phyloP scores from a whole-genome alignment of 2,329 filamentous ascomycete species.

The Dactylellina sp. region DNA sequence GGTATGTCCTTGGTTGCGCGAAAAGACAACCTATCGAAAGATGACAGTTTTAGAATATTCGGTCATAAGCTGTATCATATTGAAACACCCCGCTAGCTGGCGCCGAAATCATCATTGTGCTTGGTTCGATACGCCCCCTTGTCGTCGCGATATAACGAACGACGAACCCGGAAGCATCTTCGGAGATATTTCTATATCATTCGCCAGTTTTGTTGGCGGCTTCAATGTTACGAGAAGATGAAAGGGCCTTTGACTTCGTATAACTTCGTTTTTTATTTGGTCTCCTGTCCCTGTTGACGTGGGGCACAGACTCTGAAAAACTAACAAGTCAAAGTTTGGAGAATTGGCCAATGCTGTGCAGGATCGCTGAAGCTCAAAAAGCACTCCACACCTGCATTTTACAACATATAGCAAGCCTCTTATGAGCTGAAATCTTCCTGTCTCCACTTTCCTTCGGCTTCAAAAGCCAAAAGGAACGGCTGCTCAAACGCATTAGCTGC shows the following conservation, averaged over 20 bases:
- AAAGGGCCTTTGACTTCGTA: too few species aligned
- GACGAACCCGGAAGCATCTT: conserved; percentile 20
- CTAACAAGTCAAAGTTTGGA: conserved; percentile 3
- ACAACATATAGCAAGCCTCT: conserved; percentile 3
- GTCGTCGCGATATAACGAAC: too few species aligned
- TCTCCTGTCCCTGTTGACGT: too few species aligned
- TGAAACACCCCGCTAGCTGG: conserved; percentile 34
- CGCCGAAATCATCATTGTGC: conserved; percentile 13
- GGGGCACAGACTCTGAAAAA: too few species aligned
- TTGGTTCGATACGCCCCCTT: neutral
- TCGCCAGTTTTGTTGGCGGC: neutral
- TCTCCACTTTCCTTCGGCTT: conserved; percentile 27
- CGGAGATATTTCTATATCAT: conserved; percentile 49
- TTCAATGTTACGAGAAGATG: too few species aligned
- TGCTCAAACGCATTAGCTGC: neutral
- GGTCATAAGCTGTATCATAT: conserved; percentile 17
- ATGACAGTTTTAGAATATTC: too few species aligned
- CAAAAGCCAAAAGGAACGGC: conserved; percentile 5
- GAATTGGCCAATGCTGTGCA: conserved; percentile 26
- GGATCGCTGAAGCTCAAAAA: neutral
- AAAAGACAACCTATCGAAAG: conserved; percentile 5
- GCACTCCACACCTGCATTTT: conserved; percentile 10
- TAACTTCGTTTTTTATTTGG: too few species aligned
- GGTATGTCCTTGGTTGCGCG: neutral
- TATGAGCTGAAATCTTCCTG: neutral